Evolutionary conservation across 305 asterid genomes (phyloP), one percentile per base, ranked within the genome.

Genomic region (Fraxinus floribunda): DNA sequence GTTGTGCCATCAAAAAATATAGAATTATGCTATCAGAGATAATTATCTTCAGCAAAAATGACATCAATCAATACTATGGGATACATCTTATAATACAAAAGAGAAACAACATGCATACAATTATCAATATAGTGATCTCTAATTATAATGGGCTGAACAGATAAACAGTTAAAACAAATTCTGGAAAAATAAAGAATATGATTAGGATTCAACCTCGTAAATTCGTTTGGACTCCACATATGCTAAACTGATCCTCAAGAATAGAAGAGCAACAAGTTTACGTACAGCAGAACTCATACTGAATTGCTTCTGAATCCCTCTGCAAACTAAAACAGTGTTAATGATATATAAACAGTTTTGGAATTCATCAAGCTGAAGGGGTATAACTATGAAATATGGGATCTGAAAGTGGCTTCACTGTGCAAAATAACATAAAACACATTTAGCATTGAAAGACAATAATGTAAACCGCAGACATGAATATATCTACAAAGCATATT

Each of bases 261-360:
- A 95, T 20, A 90, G 82, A 80, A 91, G 92, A 52, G 95, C 97
- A 85, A 94, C 85, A 77, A 90, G 85, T 87, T 91, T 95, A 75
- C 94, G 95, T 75, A 81, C 91, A 79, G 90, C 84, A 78, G 95
- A 90, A 87, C 92, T 92, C 22, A 91, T 82, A 82, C 85, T 87
- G 77, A 95, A 89, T 88, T 95, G 98, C 90, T 94, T 95, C 90
- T 92, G 95, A 84, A 95, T 93, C 82, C 93, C 97, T 85, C 98
- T 94, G 95, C 85, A 83, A 81, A 84, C 77, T 52, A 70, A 82
- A 83, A 62, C 71, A 29, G 81, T 44, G 34, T 81, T 13, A 44
- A 84, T 83, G 71, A 78, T 78, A 16, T 62, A 24, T n/a, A 2
- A 41, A 10, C 26, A 66, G 32, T 55, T 68, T 32, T 29, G 71